These are phyloP conservation scores for Phytophthora aleatoria DNA, from an alignment of 352 stramenopile genomes.

Conservation along the genomic window DNA sequence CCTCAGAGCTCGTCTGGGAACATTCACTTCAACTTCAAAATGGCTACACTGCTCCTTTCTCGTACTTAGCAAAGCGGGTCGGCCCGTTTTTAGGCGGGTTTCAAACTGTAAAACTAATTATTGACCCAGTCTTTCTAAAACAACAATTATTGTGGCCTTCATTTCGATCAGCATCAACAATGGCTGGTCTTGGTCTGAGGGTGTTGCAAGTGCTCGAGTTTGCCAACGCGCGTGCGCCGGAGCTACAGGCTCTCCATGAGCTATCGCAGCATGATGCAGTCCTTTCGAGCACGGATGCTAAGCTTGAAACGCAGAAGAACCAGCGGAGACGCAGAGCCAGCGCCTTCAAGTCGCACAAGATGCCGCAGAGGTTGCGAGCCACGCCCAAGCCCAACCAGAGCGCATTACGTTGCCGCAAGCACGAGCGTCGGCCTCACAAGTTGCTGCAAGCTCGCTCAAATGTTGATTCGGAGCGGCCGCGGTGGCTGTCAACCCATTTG, in stretches of 20 bases:
- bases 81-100: no score
- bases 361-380: slow-evolving; percentile 62
- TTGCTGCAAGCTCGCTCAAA: slow-evolving; percentile 31
- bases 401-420: slow-evolving; percentile 54
- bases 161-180: slow-evolving; percentile 1
- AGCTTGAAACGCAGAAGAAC: slow-evolving; percentile 59
- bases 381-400: slow-evolving; percentile 8
- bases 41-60: background rate
- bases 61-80: no score
- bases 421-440: slow-evolving; percentile 58
- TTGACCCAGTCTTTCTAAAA: no score
- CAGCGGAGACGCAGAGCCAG: slow-evolving; percentile 76
- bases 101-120: no score
- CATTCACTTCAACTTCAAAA: slow-evolving; percentile 1
- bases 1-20: background rate
- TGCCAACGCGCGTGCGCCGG: slow-evolving; percentile 62
- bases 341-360: slow-evolving; percentile 76
- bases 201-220: slow-evolving; percentile 86
- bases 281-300: slow-evolving; percentile 33
- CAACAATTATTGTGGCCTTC: no score
- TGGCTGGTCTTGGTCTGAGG: slow-evolving; percentile 53
- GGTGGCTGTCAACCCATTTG: slow-evolving; percentile 68
- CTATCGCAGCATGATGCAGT: slow-evolving; percentile 43
- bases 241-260: slow-evolving; percentile 79
- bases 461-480: slow-evolving; percentile 15